Evolutionary conservation across 805 yeast genomes (phyloP).

Genomic region (Barnettozyma pratensis): DNA sequence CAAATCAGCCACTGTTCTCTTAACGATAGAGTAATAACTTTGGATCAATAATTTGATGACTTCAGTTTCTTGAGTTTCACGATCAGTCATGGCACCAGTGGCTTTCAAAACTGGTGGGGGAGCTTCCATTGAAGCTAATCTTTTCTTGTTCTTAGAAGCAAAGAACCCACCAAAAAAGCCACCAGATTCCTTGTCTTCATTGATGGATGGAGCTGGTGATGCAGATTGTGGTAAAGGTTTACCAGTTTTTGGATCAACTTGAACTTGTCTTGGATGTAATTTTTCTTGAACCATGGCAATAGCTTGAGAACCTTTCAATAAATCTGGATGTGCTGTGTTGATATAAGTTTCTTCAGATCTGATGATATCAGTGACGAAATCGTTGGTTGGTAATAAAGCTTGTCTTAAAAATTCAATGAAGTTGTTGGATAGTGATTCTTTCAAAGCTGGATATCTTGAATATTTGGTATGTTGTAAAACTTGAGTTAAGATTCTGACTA

Average conservation of each 20-base stretch:
- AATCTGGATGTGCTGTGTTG: slow-evolving; percentile 96
- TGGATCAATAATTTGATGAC: slow-evolving; percentile 88
- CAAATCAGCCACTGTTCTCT: slow-evolving; percentile 87
- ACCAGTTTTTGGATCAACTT: slow-evolving; percentile 86
- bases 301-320: slow-evolving; percentile 91
- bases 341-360: slow-evolving; percentile 87
- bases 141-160: slow-evolving; percentile 86
- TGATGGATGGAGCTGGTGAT: slow-evolving; percentile 26
- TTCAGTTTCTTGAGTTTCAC: slow-evolving; percentile 95
- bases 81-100: slow-evolving; percentile 83
- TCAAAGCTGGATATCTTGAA: slow-evolving; percentile 84
- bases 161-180: slow-evolving; percentile 97
- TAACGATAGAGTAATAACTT: slow-evolving; percentile 88
- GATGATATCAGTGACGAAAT: slow-evolving; percentile 79
- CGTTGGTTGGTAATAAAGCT: slow-evolving; percentile 78
- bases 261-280: slow-evolving; percentile 65
- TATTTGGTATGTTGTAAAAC: slow-evolving; percentile 77
- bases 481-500: slow-evolving; percentile 84
- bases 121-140: slow-evolving; percentile 92
- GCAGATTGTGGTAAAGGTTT: slow-evolving; percentile 50
- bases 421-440: slow-evolving; percentile 77
- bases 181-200: slow-evolving; percentile 41
- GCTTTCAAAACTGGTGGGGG: slow-evolving; percentile 96
- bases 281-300: slow-evolving; percentile 88
- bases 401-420: slow-evolving; percentile 78